phyloP scores from a whole-genome alignment of 2,329 filamentous ascomycete species.

The Cladosporium cucumerinum region DNA sequence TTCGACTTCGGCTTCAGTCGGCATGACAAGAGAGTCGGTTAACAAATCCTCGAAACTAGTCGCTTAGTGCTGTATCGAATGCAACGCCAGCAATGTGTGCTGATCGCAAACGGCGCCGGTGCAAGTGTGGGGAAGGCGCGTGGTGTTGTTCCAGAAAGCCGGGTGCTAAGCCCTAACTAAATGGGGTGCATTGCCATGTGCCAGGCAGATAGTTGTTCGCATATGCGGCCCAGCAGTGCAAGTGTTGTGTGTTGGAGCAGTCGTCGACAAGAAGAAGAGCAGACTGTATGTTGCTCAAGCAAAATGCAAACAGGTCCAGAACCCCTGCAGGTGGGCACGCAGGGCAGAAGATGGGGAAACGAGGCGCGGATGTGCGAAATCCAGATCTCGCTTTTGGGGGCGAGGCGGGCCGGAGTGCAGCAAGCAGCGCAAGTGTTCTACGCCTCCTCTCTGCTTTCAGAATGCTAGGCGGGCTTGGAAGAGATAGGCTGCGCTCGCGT shows the following conservation, averaged over 20 bases:
- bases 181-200: slow-evolving; percentile 11
- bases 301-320: slow-evolving; percentile 4
- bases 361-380: slow-evolving; percentile 9
- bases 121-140: slow-evolving; percentile 7
- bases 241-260: background rate
- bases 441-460: slow-evolving; percentile 5
- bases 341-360: background rate
- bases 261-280: background rate
- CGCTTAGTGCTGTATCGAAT: background rate
- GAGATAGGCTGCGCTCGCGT: slow-evolving; percentile 3
- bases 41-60: background rate
- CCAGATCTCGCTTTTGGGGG: slow-evolving; percentile 10
- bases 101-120: slow-evolving; percentile 13
- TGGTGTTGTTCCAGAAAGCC: slow-evolving; percentile 7
- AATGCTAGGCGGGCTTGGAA: background rate
- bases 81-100: background rate
- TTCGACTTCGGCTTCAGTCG: slow-evolving; percentile 2
- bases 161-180: slow-evolving; percentile 4
- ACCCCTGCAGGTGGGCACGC: slow-evolving; percentile 9
- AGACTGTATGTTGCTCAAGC: background rate
- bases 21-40: background rate
- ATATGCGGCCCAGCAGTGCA: background rate
- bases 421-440: background rate
- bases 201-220: background rate
- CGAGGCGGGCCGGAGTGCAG: slow-evolving; percentile 14